Percentiles rank a stretch among this genome's conserved stretches.
These are phyloP conservation scores for Verbascum thapsus DNA, from an alignment of 257 asterid genomes.

Conservation along the genomic window DNA sequence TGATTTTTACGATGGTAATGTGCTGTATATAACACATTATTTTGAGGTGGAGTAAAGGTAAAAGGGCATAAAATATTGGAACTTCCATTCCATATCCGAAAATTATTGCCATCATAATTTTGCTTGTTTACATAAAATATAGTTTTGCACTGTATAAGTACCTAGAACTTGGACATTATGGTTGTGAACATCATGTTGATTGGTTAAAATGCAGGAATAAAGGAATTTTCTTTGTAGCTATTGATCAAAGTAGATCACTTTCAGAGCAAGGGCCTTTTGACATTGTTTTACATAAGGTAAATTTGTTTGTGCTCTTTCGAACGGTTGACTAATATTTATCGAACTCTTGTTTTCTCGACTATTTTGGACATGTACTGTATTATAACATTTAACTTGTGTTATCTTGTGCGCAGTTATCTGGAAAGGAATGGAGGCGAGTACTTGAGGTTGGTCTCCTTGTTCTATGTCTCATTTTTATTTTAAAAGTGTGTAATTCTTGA, in stretches of 20 bases:
- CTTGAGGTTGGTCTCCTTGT: constrained; percentile 76
- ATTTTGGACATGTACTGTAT: constrained; percentile 6
- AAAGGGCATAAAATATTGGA: constrained; percentile 2
- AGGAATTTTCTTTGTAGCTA: constrained; percentile 87
- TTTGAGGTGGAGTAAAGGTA: constrained; percentile 16
- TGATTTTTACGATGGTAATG: constrained; percentile 14
- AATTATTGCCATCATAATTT: neutral
- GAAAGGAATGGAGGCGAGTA: constrained; percentile 78
- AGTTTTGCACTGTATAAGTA: neutral
- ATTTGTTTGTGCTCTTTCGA: constrained; percentile 19
- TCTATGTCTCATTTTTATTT: constrained; percentile 15
- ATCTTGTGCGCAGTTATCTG: constrained; percentile 61
- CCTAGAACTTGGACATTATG: neutral
- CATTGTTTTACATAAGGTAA: constrained; percentile 87
- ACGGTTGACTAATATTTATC: constrained; percentile 7
- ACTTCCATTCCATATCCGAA: neutral
- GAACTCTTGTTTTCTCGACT: neutral
- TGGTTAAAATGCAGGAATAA: constrained; percentile 60
- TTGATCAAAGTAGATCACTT: constrained; percentile 78
- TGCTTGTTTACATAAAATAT: neutral
- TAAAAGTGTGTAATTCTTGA: neutral
- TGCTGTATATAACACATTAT: neutral
- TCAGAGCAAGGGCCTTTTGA: constrained; percentile 98
- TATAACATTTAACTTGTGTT: constrained; percentile 7
- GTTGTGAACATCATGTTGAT: constrained; percentile 14